Evolutionary conservation across 768 basidiomycete species (phyloP), one percentile per base, ranked within the genome.

Genomic region (Mycena vitilis): DNA sequence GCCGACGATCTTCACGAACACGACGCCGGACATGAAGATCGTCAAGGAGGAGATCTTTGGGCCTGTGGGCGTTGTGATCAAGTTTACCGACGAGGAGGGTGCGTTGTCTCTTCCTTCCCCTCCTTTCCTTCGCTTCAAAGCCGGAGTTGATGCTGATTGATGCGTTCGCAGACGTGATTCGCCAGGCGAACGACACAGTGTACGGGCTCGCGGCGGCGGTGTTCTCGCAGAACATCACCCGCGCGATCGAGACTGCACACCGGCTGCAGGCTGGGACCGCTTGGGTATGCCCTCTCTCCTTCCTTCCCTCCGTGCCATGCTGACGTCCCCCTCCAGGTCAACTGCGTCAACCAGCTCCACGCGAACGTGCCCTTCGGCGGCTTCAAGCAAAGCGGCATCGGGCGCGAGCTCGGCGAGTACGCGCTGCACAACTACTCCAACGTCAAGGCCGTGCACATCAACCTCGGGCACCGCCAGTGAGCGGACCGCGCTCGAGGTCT

Each of bases 201-300:
- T 94, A 94, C 79, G 95, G 95, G 48, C 86, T 95, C 36, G 93
- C 92, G 9, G 88, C 90, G 2, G 89, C 91, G 10, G 86, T 96
- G 63, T 94, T 93, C 82, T 86, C 91, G 53, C 80, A 84, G 74
- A 84, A 95, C 81, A 78, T 93, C 76, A 86, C 81, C 59, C 84
- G 90, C 40, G 93, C 91, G 2, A 80, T 95, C 64, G 78, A 79
- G 59, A 85, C 89, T 15, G 89, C 93, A 34, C 86, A 91, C 77
- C 81, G 78, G 66, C 79, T 96, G 65, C 85, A 90, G 71, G 89
- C 91, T 5, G 91, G 92, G 40, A 91, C 89, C 12, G 82, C 82
- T 20, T 92, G 86, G 85, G 80, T 90, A 63, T 58, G 78, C 75
- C 1, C 16, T 23, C 2, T 11, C 36, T n/a, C 36, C 5, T 40